Evolutionary conservation across 257 asterid species (phyloP), one percentile per base, ranked within the genome.

Genomic region (Nicotiana sylvestris): DNA sequence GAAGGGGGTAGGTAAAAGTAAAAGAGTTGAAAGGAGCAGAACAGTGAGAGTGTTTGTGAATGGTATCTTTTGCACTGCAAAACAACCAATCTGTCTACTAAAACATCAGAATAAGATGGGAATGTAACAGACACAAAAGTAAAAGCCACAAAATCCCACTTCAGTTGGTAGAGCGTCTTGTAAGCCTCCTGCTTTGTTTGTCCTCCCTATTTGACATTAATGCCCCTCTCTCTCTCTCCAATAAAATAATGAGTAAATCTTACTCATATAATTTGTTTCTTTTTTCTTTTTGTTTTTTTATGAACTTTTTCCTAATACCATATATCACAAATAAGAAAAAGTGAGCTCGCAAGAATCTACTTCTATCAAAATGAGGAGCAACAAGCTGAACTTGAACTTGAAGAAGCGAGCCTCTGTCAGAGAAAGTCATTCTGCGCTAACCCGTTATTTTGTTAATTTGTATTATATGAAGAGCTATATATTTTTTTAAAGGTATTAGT

Each of bases 81-180:
- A 76, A 49, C 78, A 17, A 81, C 83, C 33, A 29, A 72, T 66
- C 83, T 81, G 83, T 81, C 83, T 37, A 37, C 60, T 81, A 70
- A 76, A 76, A 66, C 67, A 32, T 81, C 21, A 66, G 83, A 46
- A 66, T 21, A 16, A 81, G 56, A 51, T 46, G 83, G 83, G 83
- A 81, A 81, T 81, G 83, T 81, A 78, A 66, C 17, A 11, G 51
- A 81, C 83, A 81, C 56, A 81, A 76, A 66, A 81, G 78, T 7
- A 46, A 81, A 78, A 78, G 58, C 37, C 37, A 15, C 30, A 78
- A 81, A 80, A 29, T 37, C 32, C 78, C 83, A 51, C 82, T 80
- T 30, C 46, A 69, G 74, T 81, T 81, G 83, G 77, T 66, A 77
- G 81, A 18, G 81, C 80, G 35, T 76, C 12, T 15, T 29, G 56